Percentiles rank a stretch among this genome's conserved stretches.
These are phyloP conservation scores for Fraxinus velutina DNA, from an alignment of 305 asterid species.

Conservation along the genomic window DNA sequence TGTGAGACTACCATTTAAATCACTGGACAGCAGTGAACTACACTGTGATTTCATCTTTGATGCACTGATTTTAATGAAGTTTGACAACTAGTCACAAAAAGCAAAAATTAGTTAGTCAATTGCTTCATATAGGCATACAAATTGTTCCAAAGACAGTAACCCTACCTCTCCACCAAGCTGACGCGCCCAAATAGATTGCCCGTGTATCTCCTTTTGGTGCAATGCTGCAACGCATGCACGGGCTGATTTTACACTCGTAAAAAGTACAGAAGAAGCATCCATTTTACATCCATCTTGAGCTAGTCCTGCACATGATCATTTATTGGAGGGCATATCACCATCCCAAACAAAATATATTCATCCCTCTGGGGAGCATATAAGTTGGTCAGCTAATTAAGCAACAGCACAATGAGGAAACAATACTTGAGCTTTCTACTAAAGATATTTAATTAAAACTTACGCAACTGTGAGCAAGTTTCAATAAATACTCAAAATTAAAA, in stretches of 20 bases:
- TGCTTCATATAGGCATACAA: not conserved
- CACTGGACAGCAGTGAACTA: not conserved
- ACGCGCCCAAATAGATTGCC: constrained; percentile 85
- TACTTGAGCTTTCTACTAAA: constrained; percentile 2
- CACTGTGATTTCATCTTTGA: not conserved
- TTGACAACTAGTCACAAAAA: not conserved
- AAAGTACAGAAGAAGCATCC: constrained; percentile 72
- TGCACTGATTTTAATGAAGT: not conserved
- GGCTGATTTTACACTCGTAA: constrained; percentile 84
- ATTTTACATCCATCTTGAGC: constrained; percentile 78
- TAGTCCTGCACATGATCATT: constrained; percentile 50
- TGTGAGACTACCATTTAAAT: not conserved
- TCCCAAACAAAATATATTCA: constrained; percentile 13
- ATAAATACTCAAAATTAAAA: constrained; percentile 3
- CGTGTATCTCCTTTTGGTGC: constrained; percentile 74
- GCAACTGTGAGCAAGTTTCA: not conserved
- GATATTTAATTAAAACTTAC: not conserved
- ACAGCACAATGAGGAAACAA: constrained; percentile 5
- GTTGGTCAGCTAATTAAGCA: not conserved
- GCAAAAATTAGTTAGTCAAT: not conserved
- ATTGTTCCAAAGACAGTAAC: not conserved
- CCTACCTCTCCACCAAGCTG: constrained; percentile 98
- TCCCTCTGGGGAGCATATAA: constrained; percentile 4
- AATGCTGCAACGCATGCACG: constrained; percentile 73
- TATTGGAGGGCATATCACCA: constrained; percentile 9